These are phyloP conservation scores for Colletotrichum australisinense DNA, from an alignment of 2,329 filamentous ascomycete species.

Conservation along the genomic window DNA sequence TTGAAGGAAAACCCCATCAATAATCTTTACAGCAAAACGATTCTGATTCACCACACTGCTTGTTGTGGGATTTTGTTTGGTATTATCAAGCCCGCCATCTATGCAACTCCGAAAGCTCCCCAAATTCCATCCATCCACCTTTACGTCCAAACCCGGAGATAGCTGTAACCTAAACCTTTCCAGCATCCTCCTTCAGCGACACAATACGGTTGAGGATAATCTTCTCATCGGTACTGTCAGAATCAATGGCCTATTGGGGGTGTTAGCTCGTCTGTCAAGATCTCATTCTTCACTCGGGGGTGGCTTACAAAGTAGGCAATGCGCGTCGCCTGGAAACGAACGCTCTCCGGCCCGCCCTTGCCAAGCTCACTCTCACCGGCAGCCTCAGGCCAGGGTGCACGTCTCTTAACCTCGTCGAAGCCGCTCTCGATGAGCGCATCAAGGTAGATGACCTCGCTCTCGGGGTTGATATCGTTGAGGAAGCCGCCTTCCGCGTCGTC, in stretches of 20 bases:
- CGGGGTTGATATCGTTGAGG: conserved; percentile 84
- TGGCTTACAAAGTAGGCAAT: conserved; percentile 81
- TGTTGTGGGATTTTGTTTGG: conserved; percentile 23
- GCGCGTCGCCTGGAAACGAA: conserved; percentile 92
- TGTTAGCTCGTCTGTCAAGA: neutral
- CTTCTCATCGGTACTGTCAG: conserved; percentile 81
- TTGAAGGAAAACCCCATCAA: neutral
- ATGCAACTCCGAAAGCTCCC: conserved; percentile 30
- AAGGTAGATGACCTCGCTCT: conserved; percentile 83
- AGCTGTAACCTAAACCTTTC: conserved; percentile 59
- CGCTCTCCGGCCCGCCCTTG: conserved; percentile 75
- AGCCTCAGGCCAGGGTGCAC: conserved; percentile 85
- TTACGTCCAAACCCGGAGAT: neutral
- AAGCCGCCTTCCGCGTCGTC: conserved; percentile 83
- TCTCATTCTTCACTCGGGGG: no score
- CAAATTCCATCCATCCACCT: neutral
- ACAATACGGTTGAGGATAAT: conserved; percentile 93
- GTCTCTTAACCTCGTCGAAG: conserved; percentile 78
- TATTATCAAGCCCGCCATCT: conserved; percentile 27
- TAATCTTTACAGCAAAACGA: neutral
- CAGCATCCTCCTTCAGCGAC: conserved; percentile 87
- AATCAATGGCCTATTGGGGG: conserved; percentile 72
- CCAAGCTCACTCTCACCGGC: conserved; percentile 75
- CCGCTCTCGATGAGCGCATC: conserved; percentile 86
- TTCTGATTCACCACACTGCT: conserved; percentile 11